These are phyloP conservation scores for Calonectria pseudoturangicola DNA, from an alignment of 2,329 filamentous ascomycete genomes.

Conservation along the genomic window DNA sequence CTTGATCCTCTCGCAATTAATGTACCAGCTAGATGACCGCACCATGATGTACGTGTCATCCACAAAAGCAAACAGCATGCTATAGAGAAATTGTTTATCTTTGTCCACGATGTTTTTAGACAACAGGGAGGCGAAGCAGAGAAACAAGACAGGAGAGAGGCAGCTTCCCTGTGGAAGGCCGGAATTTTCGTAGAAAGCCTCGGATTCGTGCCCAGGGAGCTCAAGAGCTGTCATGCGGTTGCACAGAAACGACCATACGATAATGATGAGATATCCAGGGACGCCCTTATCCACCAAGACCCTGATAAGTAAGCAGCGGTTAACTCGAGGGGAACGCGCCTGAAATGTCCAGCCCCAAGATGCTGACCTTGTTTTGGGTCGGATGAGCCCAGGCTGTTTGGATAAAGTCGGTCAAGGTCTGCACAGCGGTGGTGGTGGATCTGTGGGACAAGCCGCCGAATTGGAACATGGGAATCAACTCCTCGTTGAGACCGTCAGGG, in stretches of 20 bases:
- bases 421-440: not conserved
- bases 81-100: not conserved
- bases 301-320: not conserved
- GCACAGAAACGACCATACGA: not conserved
- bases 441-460: not conserved
- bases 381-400: not conserved
- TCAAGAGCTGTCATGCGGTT: not conserved
- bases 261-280: not conserved
- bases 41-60: not conserved
- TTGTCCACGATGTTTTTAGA: no score
- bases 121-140: not conserved
- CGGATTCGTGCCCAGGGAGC: not conserved
- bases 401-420: not conserved
- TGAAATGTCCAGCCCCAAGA: not conserved
- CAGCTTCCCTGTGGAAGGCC: not conserved
- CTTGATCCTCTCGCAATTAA: not conserved
- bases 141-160: not conserved
- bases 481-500: not conserved
- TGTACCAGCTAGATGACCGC: not conserved
- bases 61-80: not conserved
- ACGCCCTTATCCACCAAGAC: not conserved
- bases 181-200: not conserved
- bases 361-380: not conserved
- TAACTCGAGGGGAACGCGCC: not conserved
- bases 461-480: not conserved